Evolutionary conservation across 306 rosid species (phyloP), one percentile per base, ranked within the genome.

Genomic region (Gynostemma pentaphyllum): DNA sequence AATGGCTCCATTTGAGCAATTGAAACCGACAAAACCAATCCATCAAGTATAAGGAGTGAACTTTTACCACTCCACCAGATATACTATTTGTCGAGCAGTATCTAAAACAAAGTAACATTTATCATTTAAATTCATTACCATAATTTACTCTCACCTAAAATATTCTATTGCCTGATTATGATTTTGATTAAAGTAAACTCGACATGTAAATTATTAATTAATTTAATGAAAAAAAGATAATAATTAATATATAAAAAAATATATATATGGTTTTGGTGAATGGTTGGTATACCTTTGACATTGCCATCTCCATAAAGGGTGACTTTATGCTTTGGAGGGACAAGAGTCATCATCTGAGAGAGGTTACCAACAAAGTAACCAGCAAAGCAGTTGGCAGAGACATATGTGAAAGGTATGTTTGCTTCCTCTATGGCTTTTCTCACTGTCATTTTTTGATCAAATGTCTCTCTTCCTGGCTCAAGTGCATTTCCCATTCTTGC

Each of bases 401-500:
- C 73, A 40, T 87, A 91, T 52, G 96, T 87, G 69, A 67, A 82
- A 53, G 96, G 96, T 32, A 91, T 83, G 21, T 82, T 70, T 6
- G 96, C 96, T 23, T 82, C 91, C 29, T 91, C 85, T 53, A 91
- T 87, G 45, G 89, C 86, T 64, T 80, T 85, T 5, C 98, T 79
- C 47, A 91, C 78, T 0, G 0, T 13, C 95, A 91, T 85, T 77
- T 91, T 91, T 49, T 91, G 92, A 36, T 88, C 96, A 47, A 91
- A 88, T 56, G 98, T 61, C 0, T 78, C 89, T 72, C 83, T 83
- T 80, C 96, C 96, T 0, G 92, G 95, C 70, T 88, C 92, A n/a
- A 91, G 76, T 19, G 96, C 98, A 62, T 91, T 68, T 12, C 75
- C 83, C 98, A 91, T 85, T 0, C 70, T 76, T 37, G 89, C 79